Conservation (phyloP, 768 basidiomycete species). For the Pleurotus eryngii region DNA sequence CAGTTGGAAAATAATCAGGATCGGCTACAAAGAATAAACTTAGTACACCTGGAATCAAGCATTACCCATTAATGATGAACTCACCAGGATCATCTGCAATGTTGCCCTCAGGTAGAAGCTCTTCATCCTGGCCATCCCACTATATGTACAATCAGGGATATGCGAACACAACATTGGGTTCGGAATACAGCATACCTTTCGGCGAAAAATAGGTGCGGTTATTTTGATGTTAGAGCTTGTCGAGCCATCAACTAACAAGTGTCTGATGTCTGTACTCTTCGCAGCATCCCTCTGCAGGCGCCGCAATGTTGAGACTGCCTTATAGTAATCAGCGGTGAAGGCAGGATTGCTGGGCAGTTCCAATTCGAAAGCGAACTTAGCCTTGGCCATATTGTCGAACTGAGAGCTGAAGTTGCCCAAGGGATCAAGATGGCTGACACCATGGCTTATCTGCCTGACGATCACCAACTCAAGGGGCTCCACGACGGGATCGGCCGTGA, state of each 20-base stretch:
- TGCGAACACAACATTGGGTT: too few relatives aligned
- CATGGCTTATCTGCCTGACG: neutral
- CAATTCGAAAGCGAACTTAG: neutral
- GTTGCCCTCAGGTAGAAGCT: too few relatives aligned
- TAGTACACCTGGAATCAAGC: too few relatives aligned
- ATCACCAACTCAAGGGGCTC: neutral
- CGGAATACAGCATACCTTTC: too few relatives aligned
- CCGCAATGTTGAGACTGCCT: neutral
- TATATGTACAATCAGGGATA: too few relatives aligned
- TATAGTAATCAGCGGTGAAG: neutral
- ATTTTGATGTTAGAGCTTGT: neutral
- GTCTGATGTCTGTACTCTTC: too few relatives aligned
- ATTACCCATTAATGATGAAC: too few relatives aligned
- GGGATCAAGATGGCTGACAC: neutral
- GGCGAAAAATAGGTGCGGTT: neutral
- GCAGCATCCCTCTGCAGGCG: neutral
- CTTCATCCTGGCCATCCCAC: too few relatives aligned
- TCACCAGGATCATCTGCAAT: too few relatives aligned
- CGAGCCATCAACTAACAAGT: neutral
- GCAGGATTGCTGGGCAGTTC: neutral
- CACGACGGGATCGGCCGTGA: neutral
- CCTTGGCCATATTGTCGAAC: neutral
- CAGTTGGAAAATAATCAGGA: too few relatives aligned
- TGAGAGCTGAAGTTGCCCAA: neutral
- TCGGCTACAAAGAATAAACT: too few relatives aligned